A percentile compares a stretch with the other conserved stretches of the same genome.
Evolutionary conservation across 2,329 filamentous ascomycete genomes (phyloP).

Genomic region (Lasiodiplodia sp.): DNA sequence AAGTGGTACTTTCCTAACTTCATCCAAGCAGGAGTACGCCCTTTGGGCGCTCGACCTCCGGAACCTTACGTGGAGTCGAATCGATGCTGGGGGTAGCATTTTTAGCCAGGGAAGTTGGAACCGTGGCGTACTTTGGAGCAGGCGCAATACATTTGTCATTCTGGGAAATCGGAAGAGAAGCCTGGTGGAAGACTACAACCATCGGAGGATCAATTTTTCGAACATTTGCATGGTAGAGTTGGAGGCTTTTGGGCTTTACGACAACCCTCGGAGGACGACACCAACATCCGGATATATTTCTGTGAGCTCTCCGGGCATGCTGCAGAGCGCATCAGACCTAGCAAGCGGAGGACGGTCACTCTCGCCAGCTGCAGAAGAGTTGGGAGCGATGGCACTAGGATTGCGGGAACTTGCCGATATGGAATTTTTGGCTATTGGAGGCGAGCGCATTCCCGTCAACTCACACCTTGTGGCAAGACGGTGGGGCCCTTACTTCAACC

Average conservation of each 20-base stretch:
- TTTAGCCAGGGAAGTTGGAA: constrained; percentile 99
- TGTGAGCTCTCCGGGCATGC: constrained; percentile 71
- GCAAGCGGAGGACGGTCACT: constrained; percentile 79
- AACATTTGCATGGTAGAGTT: constrained; percentile 97
- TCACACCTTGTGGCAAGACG: constrained; percentile 85
- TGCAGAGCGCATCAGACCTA: constrained; percentile 58
- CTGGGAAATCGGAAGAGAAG: constrained; percentile 92
- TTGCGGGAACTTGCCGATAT: constrained; percentile 92
- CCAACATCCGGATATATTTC: constrained; percentile 87
- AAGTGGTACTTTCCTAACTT: constrained; percentile 95
- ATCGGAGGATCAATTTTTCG: constrained; percentile 95
- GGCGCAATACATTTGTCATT: constrained; percentile 94
- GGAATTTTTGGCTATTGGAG: constrained; percentile 92
- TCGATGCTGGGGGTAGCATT: constrained; percentile 89
- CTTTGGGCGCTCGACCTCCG: constrained; percentile 92
- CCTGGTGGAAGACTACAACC: constrained; percentile 97
- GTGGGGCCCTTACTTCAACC: constrained; percentile 97
- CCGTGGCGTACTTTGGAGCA: constrained; percentile 88
- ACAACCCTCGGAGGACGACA: constrained; percentile 82
- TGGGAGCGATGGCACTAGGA: constrained; percentile 80
- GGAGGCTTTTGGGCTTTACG: constrained; percentile 95
- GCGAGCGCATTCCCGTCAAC: constrained; percentile 91
- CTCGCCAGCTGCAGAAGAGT: constrained; percentile 79
- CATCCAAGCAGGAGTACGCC: constrained; percentile 97
- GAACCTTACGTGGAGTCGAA: constrained; percentile 90